These are phyloP conservation scores for Brassica nigra DNA, from an alignment of 345 rosid species.

Conservation along the genomic window DNA sequence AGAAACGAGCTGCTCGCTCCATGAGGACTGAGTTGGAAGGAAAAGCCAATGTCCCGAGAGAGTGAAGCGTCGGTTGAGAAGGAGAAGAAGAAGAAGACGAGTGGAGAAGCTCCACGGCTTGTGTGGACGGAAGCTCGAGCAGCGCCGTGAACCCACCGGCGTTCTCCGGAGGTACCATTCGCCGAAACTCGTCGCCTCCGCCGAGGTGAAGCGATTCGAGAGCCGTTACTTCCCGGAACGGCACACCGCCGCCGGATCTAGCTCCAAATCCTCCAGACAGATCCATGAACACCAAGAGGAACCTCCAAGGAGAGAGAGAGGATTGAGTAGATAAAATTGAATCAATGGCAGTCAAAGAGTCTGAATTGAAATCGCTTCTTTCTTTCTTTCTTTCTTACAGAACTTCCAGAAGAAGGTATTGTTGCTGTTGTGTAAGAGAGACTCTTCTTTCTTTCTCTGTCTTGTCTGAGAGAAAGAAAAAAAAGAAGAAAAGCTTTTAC, in stretches of 20 bases:
- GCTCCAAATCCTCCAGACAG: constrained; percentile 38
- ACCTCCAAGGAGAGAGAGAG: neutral
- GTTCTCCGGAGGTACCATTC: constrained; percentile 47
- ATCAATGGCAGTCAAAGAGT: constrained; percentile 41
- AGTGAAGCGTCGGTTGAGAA: constrained; percentile 36
- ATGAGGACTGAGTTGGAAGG: constrained; percentile 39
- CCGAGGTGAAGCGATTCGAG: constrained; percentile 52
- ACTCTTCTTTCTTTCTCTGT: neutral
- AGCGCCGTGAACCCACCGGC: constrained; percentile 65
- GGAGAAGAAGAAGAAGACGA: constrained; percentile 42
- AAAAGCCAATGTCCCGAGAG: constrained; percentile 39
- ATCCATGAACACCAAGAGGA: constrained; percentile 38
- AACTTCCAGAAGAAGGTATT: constrained; percentile 30
- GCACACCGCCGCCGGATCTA: constrained; percentile 48
- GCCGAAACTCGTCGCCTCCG: constrained; percentile 53
- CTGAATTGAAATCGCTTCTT: neutral
- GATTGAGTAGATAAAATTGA: neutral
- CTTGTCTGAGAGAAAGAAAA: neutral
- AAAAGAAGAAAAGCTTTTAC: neutral
- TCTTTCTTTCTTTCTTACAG: constrained; percentile 8
- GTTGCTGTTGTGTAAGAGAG: neutral
- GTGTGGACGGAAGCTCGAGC: constrained; percentile 63
- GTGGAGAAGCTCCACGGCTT: constrained; percentile 67
- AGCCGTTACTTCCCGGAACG: constrained; percentile 33
- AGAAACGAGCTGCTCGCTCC: constrained; percentile 45